Evolutionary conservation across 805 yeast genomes (phyloP).

Genomic region (Phaffomyces thermotolerans): DNA sequence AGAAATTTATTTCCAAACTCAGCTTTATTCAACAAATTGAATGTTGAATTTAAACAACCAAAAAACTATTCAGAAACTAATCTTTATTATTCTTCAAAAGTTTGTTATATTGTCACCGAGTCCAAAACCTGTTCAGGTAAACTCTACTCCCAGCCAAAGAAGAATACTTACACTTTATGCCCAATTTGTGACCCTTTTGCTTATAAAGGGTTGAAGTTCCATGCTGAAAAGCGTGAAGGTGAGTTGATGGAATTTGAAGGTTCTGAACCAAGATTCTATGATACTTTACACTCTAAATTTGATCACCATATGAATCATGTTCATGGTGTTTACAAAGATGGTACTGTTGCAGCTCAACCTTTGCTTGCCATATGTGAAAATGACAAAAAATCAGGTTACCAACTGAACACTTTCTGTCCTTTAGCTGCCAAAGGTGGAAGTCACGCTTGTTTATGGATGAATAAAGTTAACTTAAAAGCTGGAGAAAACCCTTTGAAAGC

Average conservation of each 20-base stretch:
- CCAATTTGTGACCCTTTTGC: conserved; percentile 13
- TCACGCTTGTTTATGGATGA: conserved; percentile 4
- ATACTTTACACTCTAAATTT: conserved; percentile 10
- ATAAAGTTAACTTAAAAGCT: neutral
- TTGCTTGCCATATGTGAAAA: neutral
- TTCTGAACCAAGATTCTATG: conserved; percentile 7
- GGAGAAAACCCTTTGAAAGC: conserved; percentile 4
- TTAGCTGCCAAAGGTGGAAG: neutral
- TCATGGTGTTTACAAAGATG: conserved; percentile 10
- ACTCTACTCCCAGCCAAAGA: conserved; percentile 4
- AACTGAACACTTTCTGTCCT: conserved; percentile 2
- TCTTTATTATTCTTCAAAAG: conserved; percentile 5
- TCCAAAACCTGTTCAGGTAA: conserved; percentile 6
- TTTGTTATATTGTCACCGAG: conserved; percentile 8
- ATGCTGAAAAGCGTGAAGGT: conserved; percentile 1
- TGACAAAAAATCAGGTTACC: neutral
- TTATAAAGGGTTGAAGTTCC: neutral
- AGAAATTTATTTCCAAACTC: conserved; percentile 2
- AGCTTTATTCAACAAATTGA: neutral
- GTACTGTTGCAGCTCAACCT: conserved; percentile 1
- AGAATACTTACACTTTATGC: conserved; percentile 12
- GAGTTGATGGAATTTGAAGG: conserved; percentile 2
- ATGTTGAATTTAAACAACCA: conserved; percentile 1
- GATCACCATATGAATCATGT: conserved; percentile 11
- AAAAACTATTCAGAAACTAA: conserved; percentile 10